These are phyloP conservation scores for Lasiodiplodia sp. DNA, from an alignment of 2,329 filamentous ascomycete genomes.

Conservation along the genomic window DNA sequence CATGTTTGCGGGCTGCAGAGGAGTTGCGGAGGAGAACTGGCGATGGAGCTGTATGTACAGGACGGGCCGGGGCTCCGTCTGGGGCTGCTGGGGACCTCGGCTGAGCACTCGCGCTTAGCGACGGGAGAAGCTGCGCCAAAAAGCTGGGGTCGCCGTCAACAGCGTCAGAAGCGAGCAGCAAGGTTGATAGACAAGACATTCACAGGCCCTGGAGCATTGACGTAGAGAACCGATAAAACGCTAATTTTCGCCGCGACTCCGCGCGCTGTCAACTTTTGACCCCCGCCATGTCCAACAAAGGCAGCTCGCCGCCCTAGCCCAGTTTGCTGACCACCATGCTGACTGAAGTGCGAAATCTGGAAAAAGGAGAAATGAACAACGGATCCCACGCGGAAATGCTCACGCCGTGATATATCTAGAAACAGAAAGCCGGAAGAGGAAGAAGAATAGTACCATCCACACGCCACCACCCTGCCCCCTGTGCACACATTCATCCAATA, in stretches of 20 bases:
- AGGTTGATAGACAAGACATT: neutral
- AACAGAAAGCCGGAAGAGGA: constrained; percentile 15
- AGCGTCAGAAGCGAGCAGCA: neutral
- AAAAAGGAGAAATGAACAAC: neutral
- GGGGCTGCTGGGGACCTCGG: constrained; percentile 26
- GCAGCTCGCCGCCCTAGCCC: constrained; percentile 19
- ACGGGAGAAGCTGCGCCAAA: constrained; percentile 24
- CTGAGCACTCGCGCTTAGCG: constrained; percentile 5
- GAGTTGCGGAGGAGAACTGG: neutral
- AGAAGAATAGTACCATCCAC: constrained; percentile 19
- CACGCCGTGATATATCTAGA: constrained; percentile 27
- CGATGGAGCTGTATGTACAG: neutral
- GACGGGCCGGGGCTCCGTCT: constrained; percentile 5
- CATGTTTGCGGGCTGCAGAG: constrained; percentile 32
- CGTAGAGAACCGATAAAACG: constrained; percentile 3
- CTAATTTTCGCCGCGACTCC: constrained; percentile 23
- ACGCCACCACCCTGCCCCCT: constrained; percentile 12
- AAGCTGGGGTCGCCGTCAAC: constrained; percentile 14
- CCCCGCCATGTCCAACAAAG: constrained; percentile 27
- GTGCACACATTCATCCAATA: constrained; percentile 26
- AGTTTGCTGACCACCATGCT: constrained; percentile 27
- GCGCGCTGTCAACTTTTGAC: constrained; percentile 26
- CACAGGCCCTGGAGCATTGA: neutral
- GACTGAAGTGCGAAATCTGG: neutral
- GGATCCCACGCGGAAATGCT: constrained; percentile 29